Evolutionary conservation across 1,284 basidiomycete species (phyloP), one percentile per base, ranked within the genome.

Genomic region (Puccinia coronata): DNA sequence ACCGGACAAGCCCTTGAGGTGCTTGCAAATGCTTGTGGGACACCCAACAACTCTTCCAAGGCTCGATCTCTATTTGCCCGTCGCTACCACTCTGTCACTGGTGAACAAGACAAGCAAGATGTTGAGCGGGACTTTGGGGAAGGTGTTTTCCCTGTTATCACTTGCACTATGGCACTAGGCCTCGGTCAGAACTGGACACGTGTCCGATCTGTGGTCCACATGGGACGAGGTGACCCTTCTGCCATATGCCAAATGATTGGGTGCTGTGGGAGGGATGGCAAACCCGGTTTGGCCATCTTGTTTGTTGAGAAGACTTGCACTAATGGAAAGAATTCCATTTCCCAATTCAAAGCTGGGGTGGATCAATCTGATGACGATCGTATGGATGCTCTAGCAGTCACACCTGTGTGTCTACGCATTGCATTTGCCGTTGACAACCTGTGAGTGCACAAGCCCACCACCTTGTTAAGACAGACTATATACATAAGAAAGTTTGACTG

Each of bases 161-260:
- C 74, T 3, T 63, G 61, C n/a, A 76, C 73, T 14, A 63, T 65
- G 61, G n/a, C n/a, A n/a, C n/a, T 75, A n/a, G 73, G 73, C 4
- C 39, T 75, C 28, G 73, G 55, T 28, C 73, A 76, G 41, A 76
- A 76, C 47, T 76, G 73, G 73, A 76, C 34, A 9, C 23, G 57
- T 16, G 73, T 76, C 4, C 53, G 43, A 11, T 16, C 16, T 31
- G 73, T 75, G 18, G 36, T 75, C 23, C 36, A 34, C 57, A 63
- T 65, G 59, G 73, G 73, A 1, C 34, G 57, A n/a, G 47, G 57
- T 23, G 59, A 71, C 53, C 69, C 69, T 1, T 47, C 69, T n/a
- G 49, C 47, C 2, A 36, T 71, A 51, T 51, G 57, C 25, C 57
- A 61, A 61, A 61, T 61, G 57, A 18, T 61, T 9, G 57, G 57